A percentile compares a stretch with the other conserved stretches of the same genome.
Evolutionary conservation across 2,329 filamentous ascomycete genomes (phyloP).

Genomic region (Graphiopsis chlorocephala): DNA sequence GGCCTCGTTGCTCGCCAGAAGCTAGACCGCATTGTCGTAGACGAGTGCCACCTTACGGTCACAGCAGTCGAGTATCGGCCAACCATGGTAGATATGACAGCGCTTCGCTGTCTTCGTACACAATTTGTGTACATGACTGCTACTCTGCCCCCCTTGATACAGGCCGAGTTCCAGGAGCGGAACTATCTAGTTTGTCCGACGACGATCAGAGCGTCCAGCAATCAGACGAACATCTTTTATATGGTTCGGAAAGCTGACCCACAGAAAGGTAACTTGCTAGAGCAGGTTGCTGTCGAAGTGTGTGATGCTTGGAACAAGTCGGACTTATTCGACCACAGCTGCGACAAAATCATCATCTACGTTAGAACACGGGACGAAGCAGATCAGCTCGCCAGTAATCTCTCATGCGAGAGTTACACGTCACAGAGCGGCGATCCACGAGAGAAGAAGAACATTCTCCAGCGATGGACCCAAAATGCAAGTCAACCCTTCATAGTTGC

Average conservation of each 20-base stretch:
- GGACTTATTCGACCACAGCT: slow-evolving; percentile 8
- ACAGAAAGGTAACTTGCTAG: slow-evolving; percentile 3
- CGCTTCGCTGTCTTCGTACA: too few relatives aligned
- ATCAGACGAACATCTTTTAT: slow-evolving; percentile 12
- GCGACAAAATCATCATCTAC: slow-evolving; percentile 14
- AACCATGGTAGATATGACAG: background rate
- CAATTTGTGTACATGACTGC: slow-evolving; percentile 14
- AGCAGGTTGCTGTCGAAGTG: slow-evolving; percentile 8
- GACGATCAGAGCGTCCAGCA: background rate
- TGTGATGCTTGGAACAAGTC: background rate
- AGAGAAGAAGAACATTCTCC: slow-evolving; percentile 12
- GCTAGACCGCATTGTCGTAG: background rate
- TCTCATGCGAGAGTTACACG: background rate
- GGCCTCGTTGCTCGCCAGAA: background rate
- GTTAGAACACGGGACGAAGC: slow-evolving; percentile 2
- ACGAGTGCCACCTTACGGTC: background rate
- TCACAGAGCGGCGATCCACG: background rate
- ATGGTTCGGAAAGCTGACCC: background rate
- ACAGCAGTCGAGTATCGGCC: slow-evolving; percentile 2
- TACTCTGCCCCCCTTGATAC: slow-evolving; percentile 8
- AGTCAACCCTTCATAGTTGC: background rate
- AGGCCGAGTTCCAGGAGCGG: background rate
- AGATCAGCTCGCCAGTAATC: background rate
- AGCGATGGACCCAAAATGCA: background rate
- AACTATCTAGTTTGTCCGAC: background rate